Evolutionary conservation across 1,139 yeast species (phyloP), one percentile per base, ranked within the genome.

Genomic region (Kodamaea plutei): DNA sequence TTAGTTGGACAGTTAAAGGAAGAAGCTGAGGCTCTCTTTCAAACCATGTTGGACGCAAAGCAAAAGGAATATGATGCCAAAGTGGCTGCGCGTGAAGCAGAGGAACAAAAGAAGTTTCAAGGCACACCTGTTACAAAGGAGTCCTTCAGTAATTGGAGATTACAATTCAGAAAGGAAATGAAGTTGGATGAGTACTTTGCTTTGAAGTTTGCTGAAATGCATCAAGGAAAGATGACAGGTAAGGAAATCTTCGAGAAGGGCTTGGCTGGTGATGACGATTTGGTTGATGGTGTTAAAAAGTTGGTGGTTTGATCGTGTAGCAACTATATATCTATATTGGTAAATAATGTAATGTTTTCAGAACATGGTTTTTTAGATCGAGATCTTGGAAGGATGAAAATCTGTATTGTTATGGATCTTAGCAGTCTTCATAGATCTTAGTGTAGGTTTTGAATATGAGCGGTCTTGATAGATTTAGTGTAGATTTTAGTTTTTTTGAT

Each of bases 201-300:
- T 23, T 58, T 63, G 37, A 65, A 84, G 46, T 73, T 72, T 40
- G 56, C 61, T 20, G 55, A 54, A n/a, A 76, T 80, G 52, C 91
- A 83, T 49, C 69, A 67, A 31, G 93, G 91, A 8, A 83, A 81
- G 54, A 60, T 87, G 48, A 80, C 95, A 0, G 98, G 98, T 12
- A 72, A 76, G 45, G 91, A 88, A 56, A 83, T 91, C 38, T 91
- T 89, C 52, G 97, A 88, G 50, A 73, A 73, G 51, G 97, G 97
- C 29, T 71, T 88, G 48, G 93, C 84, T 25, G 61, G 53, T 9
- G 64, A 56, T 24, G 78, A 62, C 6, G 54, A 47, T 5, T 32
- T 54, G 15, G 40, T 40, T 2, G 62, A 55, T 15, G 51, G 44
- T 3, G 42, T 50, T 6, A 44, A 44, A 26, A 47, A 50, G 30